Evolutionary conservation across 2,329 filamentous ascomycete genomes (phyloP), one percentile per base, ranked within the genome.

Genomic region (Botrytis sinoallii): DNA sequence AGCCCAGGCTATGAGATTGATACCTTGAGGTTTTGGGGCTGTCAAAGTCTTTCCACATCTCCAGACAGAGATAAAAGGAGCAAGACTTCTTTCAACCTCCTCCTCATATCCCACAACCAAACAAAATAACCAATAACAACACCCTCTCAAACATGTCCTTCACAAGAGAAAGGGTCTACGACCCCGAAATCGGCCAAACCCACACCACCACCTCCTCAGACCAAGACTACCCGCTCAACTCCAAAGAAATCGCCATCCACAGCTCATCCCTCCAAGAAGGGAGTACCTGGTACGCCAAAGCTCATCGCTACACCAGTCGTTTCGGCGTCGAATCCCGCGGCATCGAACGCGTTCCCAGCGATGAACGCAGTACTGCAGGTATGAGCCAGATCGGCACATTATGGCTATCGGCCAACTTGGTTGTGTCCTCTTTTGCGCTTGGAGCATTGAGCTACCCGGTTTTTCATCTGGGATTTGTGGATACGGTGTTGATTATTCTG

Each of bases 381-480:
- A 86, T 92, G 81, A 84, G 87, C 78, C 92, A 93, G 78, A 87
- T 93, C 75, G 89, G 89, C 69, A 93, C 91, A 65, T 70, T 92
- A 90, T 94, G 92, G 92, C 85, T 93, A 63, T 91, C 91, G 1
- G 91, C 91, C 79, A 94, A 94, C 83, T 90, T 94, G 90, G 91
- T 92, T 71, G 90, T 93, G 66, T 91, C 89, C 38, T 90, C 91
- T 22, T 93, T 94, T 79, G 92, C 93, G 67, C 91, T 94, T 73
- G 93, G 92, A 64, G 88, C 92, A 29, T 87, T 92, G 9, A 90
- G 88, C 1, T 86, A 89, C n/a, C 87, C 89, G 14, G 82, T 93
- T 38, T 95, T 93, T 82, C 82, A 83, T 14, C 86, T 95, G 14
- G 92, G 92, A 16, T 94, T 93, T 77, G 85, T 91, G 67, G 93